Percentiles rank a stretch among this genome's conserved stretches.
These are phyloP conservation scores for Penicillium sp. DNA, from an alignment of 2,329 filamentous ascomycete genomes.

Conservation along the genomic window DNA sequence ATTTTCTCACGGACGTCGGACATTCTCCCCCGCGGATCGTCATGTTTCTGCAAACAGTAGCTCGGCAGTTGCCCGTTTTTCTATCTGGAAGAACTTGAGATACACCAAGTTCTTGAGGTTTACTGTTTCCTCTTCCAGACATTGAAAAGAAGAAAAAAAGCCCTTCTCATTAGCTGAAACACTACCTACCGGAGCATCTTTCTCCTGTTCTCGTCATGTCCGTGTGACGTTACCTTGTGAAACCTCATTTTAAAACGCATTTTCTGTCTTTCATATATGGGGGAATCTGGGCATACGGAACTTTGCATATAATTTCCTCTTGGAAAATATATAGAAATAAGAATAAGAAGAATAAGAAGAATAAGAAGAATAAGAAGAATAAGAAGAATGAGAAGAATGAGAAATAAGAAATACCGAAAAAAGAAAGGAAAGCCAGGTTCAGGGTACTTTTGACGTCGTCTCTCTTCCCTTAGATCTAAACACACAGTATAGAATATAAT, in stretches of 20 bases:
- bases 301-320: constrained; percentile 31
- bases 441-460: constrained; percentile 9
- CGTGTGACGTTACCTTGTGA: constrained; percentile 42
- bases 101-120: not conserved
- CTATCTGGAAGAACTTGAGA: not conserved
- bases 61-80: constrained; percentile 25
- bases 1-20: constrained; percentile 21
- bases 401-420: constrained; percentile 5
- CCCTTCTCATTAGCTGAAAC: constrained; percentile 25
- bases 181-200: constrained; percentile 14
- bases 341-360: not conserved
- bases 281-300: constrained; percentile 31
- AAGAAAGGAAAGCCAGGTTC: not conserved
- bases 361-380: not conserved
- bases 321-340: constrained; percentile 9
- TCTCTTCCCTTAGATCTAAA: not conserved
- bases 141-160: not conserved
- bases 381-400: constrained; percentile 8
- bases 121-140: not conserved
- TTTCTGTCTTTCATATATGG: not conserved
- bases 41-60: constrained; percentile 33
- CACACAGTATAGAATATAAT: not conserved
- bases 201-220: constrained; percentile 24
- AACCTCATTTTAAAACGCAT: constrained; percentile 33
- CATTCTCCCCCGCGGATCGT: constrained; percentile 17